phyloP scores from a whole-genome alignment of 2,329 filamentous ascomycete genomes.

The Fusarium redolens region DNA sequence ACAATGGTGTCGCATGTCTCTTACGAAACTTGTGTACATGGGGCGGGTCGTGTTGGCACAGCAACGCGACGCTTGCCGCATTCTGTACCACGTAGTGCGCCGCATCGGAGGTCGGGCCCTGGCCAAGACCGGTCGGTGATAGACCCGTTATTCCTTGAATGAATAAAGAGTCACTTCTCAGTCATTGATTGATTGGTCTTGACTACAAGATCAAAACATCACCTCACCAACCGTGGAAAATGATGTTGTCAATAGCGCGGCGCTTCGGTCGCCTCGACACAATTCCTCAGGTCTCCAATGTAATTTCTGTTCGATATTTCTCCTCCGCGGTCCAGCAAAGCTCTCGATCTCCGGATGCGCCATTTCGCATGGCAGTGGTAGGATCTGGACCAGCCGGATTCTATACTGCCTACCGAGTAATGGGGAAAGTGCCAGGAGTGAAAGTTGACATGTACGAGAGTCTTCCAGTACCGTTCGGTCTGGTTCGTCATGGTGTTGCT shows the following conservation, averaged over 20 bases:
- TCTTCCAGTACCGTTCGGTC: conserved; percentile 89
- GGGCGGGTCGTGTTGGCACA: conserved; percentile 38
- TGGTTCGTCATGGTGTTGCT: conserved; percentile 95
- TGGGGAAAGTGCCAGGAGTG: conserved; percentile 78
- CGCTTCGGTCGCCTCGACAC: conserved; percentile 6
- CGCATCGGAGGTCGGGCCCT: conserved; percentile 23
- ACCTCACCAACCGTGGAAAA: conserved; percentile 6
- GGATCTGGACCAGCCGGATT: conserved; percentile 97
- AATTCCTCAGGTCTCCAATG: not conserved
- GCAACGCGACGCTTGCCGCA: conserved; percentile 41
- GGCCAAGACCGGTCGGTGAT: conserved; percentile 6
- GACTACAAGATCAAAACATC: not conserved
- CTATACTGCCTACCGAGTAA: conserved; percentile 88
- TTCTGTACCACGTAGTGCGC: not conserved
- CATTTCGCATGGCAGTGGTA: conserved; percentile 85
- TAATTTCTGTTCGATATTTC: conserved; percentile 13
- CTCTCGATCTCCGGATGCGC: conserved; percentile 53
- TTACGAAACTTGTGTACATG: conserved; percentile 32
- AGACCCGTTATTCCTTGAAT: not conserved
- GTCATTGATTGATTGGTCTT: not conserved
- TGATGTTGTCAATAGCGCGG: conserved; percentile 18
- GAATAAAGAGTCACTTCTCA: conserved; percentile 27
- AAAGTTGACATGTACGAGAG: conserved; percentile 96
- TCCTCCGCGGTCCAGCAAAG: conserved; percentile 12
- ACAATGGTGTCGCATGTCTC: conserved; percentile 28